These are phyloP conservation scores for Naganishia kalamii DNA, from an alignment of 768 basidiomycete species.

Conservation along the genomic window DNA sequence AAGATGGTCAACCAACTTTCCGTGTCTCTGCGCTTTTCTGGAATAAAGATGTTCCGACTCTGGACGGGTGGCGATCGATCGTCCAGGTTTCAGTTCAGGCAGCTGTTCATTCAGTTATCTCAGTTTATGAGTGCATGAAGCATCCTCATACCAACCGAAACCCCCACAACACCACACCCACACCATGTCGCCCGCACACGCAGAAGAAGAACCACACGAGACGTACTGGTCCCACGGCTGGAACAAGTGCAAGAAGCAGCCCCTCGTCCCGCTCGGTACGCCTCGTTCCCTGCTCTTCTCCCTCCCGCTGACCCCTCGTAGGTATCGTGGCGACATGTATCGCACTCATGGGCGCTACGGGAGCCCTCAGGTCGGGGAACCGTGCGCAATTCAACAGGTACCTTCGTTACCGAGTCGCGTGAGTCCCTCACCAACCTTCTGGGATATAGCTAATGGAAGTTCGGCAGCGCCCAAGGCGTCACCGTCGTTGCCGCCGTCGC, in stretches of 20 bases:
- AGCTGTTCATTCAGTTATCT: too few relatives aligned
- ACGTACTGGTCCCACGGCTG: constrained; percentile 32
- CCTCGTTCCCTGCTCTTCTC: neutral
- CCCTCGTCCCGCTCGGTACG: constrained; percentile 40
- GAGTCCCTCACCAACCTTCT: constrained; percentile 21
- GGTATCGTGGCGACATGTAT: constrained; percentile 39
- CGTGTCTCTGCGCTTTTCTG: neutral
- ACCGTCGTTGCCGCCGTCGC: constrained; percentile 42
- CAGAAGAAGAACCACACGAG: neutral
- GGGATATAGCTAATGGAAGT: neutral
- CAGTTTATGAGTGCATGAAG: neutral
- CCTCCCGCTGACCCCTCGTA: constrained; percentile 3
- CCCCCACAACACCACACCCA: neutral
- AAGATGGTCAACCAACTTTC: neutral
- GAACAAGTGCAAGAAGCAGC: constrained; percentile 42
- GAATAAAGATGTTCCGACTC: neutral
- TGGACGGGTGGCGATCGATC: neutral
- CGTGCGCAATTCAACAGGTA: constrained; percentile 39
- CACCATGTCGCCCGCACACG: constrained; percentile 1
- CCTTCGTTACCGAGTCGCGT: constrained; percentile 40
- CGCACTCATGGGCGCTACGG: constrained; percentile 38
- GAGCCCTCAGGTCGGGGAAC: constrained; percentile 38
- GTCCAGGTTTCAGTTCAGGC: too few relatives aligned
- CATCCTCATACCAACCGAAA: neutral
- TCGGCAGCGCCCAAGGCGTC: constrained; percentile 38